Percentiles rank a stretch among this genome's conserved stretches.
phyloP scores from a whole-genome alignment of 805 yeast genomes.

The Yamadazyma scolyti region DNA sequence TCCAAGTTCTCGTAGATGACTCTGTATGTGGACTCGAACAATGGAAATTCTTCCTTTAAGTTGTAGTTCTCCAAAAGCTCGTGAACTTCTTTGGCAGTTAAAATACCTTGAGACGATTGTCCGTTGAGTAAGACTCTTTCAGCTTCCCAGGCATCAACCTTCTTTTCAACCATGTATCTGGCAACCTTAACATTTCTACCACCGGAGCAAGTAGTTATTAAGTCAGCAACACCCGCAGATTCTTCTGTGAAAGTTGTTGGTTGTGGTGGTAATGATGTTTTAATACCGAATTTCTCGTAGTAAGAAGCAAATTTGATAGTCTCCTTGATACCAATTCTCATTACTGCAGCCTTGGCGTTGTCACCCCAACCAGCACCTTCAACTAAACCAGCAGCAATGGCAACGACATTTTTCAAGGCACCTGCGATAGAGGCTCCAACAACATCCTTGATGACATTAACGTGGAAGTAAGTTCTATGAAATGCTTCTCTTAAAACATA shows the following conservation, averaged over 20 bases:
- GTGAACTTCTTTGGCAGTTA: conserved; percentile 88
- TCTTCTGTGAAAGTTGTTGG: conserved; percentile 87
- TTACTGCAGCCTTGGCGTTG: conserved; percentile 95
- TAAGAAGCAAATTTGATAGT: conserved; percentile 73
- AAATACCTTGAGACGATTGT: conserved; percentile 93
- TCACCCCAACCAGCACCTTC: conserved; percentile 99
- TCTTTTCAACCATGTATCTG: conserved; percentile 75
- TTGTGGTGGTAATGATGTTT: conserved; percentile 52
- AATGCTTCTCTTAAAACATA: conserved; percentile 71
- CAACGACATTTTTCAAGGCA: conserved; percentile 94
- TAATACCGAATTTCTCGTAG: conserved; percentile 55
- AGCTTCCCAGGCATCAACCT: conserved; percentile 72
- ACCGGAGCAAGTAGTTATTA: conserved; percentile 96
- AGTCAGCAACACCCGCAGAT: conserved; percentile 96
- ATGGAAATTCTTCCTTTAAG: conserved; percentile 71
- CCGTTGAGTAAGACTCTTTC: conserved; percentile 89
- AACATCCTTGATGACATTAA: conserved; percentile 84
- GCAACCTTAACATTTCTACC: conserved; percentile 96
- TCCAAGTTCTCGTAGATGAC: conserved; percentile 73
- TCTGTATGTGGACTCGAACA: conserved; percentile 74
- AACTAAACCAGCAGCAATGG: conserved; percentile 94
- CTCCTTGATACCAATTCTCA: conserved; percentile 93
- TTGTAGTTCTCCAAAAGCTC: conserved; percentile 61
- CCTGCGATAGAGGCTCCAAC: conserved; percentile 97
- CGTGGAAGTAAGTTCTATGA: conserved; percentile 99